Percentiles rank a stretch among this genome's conserved stretches.
Conservation (phyloP, 805 yeast species). For the Candida easanensis region DNA sequence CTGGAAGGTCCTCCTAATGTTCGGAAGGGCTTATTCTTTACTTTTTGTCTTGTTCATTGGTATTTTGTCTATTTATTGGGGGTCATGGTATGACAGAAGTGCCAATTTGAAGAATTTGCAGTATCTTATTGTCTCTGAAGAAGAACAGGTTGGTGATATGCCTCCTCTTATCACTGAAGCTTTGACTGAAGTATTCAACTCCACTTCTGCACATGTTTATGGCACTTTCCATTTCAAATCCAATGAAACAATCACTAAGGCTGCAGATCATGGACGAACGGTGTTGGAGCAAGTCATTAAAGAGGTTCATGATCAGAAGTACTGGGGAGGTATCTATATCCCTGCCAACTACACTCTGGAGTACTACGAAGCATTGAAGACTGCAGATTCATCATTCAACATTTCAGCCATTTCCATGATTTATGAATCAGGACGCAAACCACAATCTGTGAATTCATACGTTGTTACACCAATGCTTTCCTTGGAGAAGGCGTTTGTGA, state of each 20-base stretch:
- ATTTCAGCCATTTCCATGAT: conserved; percentile 31
- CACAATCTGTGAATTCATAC: conserved; percentile 38
- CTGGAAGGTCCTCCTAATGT: conserved; percentile 16
- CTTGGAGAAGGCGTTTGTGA: conserved; percentile 12
- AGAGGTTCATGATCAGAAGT: conserved; percentile 48
- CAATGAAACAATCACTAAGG: conserved; percentile 1
- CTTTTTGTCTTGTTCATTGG: conserved; percentile 25
- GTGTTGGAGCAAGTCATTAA: conserved; percentile 35
- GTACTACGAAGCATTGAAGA: conserved; percentile 20
- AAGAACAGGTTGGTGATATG: conserved; percentile 8
- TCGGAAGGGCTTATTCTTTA: conserved; percentile 15
- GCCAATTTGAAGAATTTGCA: conserved; percentile 14
- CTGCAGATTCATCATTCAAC: conserved; percentile 12
- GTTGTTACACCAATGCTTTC: conserved; percentile 38
- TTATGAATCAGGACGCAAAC: conserved; percentile 62
- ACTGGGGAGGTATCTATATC: conserved; percentile 59
- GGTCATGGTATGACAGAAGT: conserved; percentile 24
- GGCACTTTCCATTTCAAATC: conserved; percentile 21
- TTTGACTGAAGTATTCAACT: conserved; percentile 3
- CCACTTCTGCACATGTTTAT: conserved; percentile 2
- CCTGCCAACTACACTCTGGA: conserved; percentile 40
- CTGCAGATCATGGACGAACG: conserved; percentile 12
- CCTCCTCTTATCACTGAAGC: conserved; percentile 15
- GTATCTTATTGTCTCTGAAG: conserved; percentile 24
- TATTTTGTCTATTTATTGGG: conserved; percentile 31